These are phyloP conservation scores for Alternaria gansuensis DNA, from an alignment of 2,329 filamentous ascomycete species.

Conservation along the genomic window DNA sequence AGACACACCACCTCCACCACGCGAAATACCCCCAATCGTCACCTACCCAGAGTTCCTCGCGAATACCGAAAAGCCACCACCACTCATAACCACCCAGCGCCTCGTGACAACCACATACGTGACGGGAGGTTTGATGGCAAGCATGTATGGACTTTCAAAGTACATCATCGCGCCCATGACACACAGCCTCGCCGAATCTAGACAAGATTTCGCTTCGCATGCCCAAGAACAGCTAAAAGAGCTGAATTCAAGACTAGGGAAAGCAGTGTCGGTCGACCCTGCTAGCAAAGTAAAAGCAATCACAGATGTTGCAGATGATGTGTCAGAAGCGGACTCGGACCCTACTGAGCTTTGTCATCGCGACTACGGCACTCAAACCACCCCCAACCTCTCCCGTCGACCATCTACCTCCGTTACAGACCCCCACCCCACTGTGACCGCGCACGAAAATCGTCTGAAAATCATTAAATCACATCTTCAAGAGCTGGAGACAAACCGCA, in stretches of 20 bases:
- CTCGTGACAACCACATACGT: constrained; percentile 66
- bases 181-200: constrained; percentile 61
- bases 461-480: constrained; percentile 62
- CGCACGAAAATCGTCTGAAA: constrained; percentile 59
- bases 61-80: constrained; percentile 66
- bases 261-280: constrained; percentile 70
- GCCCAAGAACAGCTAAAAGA: constrained; percentile 61
- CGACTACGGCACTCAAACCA: constrained; percentile 82
- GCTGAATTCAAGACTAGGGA: constrained; percentile 66
- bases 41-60: constrained; percentile 73
- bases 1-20: constrained; percentile 40
- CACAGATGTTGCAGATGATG: constrained; percentile 48
- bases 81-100: constrained; percentile 65
- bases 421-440: constrained; percentile 42
- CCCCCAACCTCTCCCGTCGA: constrained; percentile 59
- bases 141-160: constrained; percentile 74
- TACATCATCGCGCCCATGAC: constrained; percentile 72
- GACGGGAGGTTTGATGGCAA: constrained; percentile 63
- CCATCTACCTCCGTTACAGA: constrained; percentile 39
- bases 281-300: constrained; percentile 42
- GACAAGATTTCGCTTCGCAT: constrained; percentile 66
- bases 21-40: constrained; percentile 68
- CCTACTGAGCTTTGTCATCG: constrained; percentile 83
- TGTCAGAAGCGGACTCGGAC: constrained; percentile 64
- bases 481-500: constrained; percentile 60